These are phyloP conservation scores for Hansenula lynferdii DNA, from an alignment of 1,139 yeast species.

Conservation along the genomic window DNA sequence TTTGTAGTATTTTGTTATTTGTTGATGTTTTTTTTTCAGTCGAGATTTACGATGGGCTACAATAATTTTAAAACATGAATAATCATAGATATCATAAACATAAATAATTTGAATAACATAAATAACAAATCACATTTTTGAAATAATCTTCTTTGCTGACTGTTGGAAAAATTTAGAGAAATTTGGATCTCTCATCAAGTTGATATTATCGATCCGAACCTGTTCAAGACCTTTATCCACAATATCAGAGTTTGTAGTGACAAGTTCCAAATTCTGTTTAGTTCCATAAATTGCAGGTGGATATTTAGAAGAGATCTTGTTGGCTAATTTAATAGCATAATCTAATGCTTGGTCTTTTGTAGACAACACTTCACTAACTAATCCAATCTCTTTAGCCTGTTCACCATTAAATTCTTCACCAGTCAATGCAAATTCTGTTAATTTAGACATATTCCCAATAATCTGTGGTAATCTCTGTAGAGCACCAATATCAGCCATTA, in stretches of 20 bases:
- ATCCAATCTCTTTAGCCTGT: constrained; percentile 56
- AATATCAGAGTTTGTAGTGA: constrained; percentile 39
- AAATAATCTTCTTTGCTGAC: too few species aligned
- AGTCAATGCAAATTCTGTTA: constrained; percentile 59
- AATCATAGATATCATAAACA: too few species aligned
- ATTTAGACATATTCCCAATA: constrained; percentile 52
- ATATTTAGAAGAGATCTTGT: constrained; percentile 40
- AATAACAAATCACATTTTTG: too few species aligned
- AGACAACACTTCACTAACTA: constrained; percentile 44
- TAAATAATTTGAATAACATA: too few species aligned
- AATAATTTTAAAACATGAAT: too few species aligned
- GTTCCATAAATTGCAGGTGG: constrained; percentile 67
- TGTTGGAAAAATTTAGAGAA: too few species aligned
- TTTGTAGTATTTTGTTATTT: too few species aligned
- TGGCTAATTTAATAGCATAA: constrained; percentile 47
- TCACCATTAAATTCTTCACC: constrained; percentile 52
- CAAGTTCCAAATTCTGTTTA: constrained; percentile 51
- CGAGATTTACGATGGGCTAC: too few species aligned
- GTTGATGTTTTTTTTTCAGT: too few species aligned
- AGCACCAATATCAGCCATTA: constrained; percentile 79
- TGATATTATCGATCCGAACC: constrained; percentile 51
- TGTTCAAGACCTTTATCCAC: constrained; percentile 46
- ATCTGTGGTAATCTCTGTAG: constrained; percentile 61
- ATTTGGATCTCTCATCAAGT: constrained; percentile 14
- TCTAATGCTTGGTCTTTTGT: constrained; percentile 46